Percentiles rank a stretch among this genome's conserved stretches.
Evolutionary conservation across 805 yeast species (phyloP).

Genomic region (Candida maltosa): DNA sequence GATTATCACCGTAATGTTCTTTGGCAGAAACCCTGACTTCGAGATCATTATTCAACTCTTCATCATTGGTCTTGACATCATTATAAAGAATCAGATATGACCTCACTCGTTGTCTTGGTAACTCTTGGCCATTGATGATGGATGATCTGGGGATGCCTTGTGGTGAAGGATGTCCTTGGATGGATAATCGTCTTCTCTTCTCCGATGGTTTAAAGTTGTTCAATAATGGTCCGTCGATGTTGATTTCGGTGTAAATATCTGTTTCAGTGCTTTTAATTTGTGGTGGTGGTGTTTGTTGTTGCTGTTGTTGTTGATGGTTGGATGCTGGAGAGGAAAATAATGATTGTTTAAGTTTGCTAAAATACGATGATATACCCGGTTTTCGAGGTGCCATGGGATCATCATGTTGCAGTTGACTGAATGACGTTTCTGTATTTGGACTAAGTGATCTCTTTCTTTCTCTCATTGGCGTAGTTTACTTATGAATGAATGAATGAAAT

Average conservation of each 20-base stretch:
- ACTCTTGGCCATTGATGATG: constrained; percentile 10
- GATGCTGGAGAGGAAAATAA: constrained; percentile 1
- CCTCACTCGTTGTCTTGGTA: constrained; percentile 7
- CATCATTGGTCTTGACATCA: constrained; percentile 14
- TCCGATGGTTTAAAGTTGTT: constrained; percentile 20
- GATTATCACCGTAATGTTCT: not conserved
- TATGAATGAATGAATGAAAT: too few species aligned
- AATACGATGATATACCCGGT: not conserved
- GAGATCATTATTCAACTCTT: constrained; percentile 20
- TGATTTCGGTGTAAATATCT: not conserved
- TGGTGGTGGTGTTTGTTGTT: constrained; percentile 2
- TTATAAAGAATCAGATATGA: constrained; percentile 18
- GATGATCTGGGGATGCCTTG: constrained; percentile 25
- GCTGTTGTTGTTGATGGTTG: constrained; percentile 4
- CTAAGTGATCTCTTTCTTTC: not conserved
- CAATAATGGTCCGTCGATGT: constrained; percentile 14
- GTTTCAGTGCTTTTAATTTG: not conserved
- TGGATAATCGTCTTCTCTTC: constrained; percentile 26
- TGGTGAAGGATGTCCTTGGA: constrained; percentile 14
- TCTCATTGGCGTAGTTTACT: too few species aligned
- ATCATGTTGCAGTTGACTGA: too few species aligned
- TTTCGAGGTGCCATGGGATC: not conserved
- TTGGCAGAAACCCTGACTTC: constrained; percentile 20
- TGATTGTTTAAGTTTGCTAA: constrained; percentile 1
- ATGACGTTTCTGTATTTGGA: not conserved